Evolutionary conservation across 2,329 filamentous ascomycete genomes (phyloP), one percentile per base, ranked within the genome.

Genomic region (Colletotrichum cuscutae): DNA sequence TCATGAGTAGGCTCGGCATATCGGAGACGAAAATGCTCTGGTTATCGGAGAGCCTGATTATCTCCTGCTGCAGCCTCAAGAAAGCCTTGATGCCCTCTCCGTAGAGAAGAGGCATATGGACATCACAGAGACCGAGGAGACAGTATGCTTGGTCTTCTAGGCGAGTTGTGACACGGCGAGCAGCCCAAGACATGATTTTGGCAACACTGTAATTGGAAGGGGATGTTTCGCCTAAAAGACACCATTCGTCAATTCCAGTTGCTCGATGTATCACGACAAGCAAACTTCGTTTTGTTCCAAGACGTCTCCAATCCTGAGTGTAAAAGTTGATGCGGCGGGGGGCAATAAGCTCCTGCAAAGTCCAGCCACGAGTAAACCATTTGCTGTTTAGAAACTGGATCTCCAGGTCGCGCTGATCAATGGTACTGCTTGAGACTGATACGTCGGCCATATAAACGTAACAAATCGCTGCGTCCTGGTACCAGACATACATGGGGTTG

Each of bases 41-140:
- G 68, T 84, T 82, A 12, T 80, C 76, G 0, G 80, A 77, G 19
- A 63, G 72, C 68, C 78, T 79, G 52, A 83, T 74, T 13, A 83
- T 81, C 28, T 82, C 80, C 59, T 82, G 76, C 67, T 83, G 81
- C 2, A 83, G 73, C 28, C 82, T 76, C 7, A 77, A 64, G 62
- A 82, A 83, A 11, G 82, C 80, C 52, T 74, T 78, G 35, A 30
- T 62, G n/a, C 81, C 80, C 52, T 83, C 82, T 1, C 82, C 82
- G 22, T 82, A 83, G 0, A 82, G 73, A 26, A 83, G 74, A 6
- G 80, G 78, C 80, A 84, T 83, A 30, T 79, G 80, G 4, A 84
- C 76, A 42, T 75, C 77, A 28, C 82, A 83, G 3, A 83, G 73
- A 1, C 82, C 82, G 42, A 83, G 72, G 32, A 83, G 63, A 32